Evolutionary conservation across 208 protist species (phyloP), one percentile per base, ranked within the genome.

Genomic region (Sergeia podlipaevii): DNA sequence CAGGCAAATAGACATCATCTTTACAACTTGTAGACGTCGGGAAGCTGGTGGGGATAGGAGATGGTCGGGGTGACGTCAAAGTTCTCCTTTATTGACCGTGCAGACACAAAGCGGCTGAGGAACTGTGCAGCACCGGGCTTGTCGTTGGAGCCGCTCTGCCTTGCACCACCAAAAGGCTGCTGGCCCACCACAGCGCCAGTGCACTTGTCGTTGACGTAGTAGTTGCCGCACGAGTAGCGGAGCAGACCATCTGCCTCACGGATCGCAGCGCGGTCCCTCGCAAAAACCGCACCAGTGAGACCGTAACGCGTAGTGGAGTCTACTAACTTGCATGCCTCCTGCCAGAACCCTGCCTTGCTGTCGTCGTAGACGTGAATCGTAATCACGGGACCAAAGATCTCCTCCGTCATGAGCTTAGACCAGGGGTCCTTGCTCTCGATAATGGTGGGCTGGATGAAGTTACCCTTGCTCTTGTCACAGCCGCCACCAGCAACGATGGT

Each of bases 141-240:
- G 74, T 99, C 97, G 73, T 98, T 98, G 32, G 96, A 98, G 43
- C 97, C 97, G 47, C 88, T 96, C 20, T 63, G 63, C 17, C 92
- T 77, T 26, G 79, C 65, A 32, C 97, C 96, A 55, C 96, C 97
- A 61, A 99, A 99, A 32, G 97, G 97, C 87, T 99, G 97, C 77
- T 99, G 97, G 34, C 97, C 97, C 28, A 99, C 97, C 28, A 99
- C 94, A 11, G 97, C 91, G 29, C 97, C 97, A n/a, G 96, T 98
- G 66, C 85, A 89, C 75, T 98, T 98, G 74, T 98, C 97, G 74
- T 99, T 99, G 53, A 99, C 91, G 77, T 99, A 99, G 64, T 97
- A 97, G 82, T 99, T 99, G 39, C 97, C 97, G 15, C 81, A 70
- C 23, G 91, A 76, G 66, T 97, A 85, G 46, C 85, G 76, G 13